Base-by-base conservation (phyloP, 371 early-diverging fungal genomes). In the Mucor sp. region DNA sequence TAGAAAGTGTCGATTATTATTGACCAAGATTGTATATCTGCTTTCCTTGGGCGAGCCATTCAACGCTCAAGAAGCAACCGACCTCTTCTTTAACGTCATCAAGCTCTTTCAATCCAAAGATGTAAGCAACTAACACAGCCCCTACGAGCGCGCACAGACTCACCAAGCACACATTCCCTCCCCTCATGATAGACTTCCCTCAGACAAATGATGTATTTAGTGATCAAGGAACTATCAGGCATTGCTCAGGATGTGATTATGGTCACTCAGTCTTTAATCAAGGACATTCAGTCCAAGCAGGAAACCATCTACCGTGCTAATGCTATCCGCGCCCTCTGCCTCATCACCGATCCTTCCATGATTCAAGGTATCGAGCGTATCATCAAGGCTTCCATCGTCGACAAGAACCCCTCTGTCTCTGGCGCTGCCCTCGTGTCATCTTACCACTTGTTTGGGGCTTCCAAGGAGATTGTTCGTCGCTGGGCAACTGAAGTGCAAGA, bases 31-130 rank as follows among this genome's bases (percentile, higher is more conserved):
- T 53, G 85, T 95, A 48, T 97, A 95, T 71, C 82, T 99, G 64
- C 85, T 98, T 62, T 95, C 95, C 73, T 88, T 93, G 65, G 93
- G 92, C 19, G 97, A 98, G 78, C 82, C 89, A 28, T 94, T 98
- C 75, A 87, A 89, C 48, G 91, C 93, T 15, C 89, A 87, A 39
- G 99, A 98, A 82, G 98, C 99, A 5, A 99, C 99, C 0, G 94
- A 97, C 71, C 87, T 96, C 19, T 99, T 99, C 82, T 99, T 99
- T 78, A 93, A 94, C 72, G 94, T 96, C 70, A 97, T 96, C 12
- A 96, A 97, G 85, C 90, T 98, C 60, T 99, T 99, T 83, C 98
- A 97, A 84, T 90, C 89, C 67, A 94, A 92, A 79, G 98, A 98
- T 83, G 96, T 95, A 88, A 75, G 91, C 47, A 28, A 27, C 37